Evolutionary conservation across 768 basidiomycete species (phyloP).

Genomic region (Coprinopsis marcescibilis): DNA sequence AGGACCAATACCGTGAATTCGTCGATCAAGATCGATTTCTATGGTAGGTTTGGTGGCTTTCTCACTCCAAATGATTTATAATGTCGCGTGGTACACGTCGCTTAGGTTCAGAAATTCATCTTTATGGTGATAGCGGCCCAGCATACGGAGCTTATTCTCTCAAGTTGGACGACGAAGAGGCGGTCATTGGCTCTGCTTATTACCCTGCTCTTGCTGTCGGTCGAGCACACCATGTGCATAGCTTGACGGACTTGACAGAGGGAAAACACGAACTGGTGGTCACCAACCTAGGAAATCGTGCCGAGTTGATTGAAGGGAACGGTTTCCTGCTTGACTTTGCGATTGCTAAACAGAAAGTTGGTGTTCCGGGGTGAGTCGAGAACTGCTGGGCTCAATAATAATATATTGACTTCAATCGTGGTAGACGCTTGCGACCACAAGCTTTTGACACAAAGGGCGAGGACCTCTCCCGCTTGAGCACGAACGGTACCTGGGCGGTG

Average conservation of each 20-base stretch:
- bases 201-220: conserved; percentile 1
- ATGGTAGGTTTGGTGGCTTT: conserved; percentile 1
- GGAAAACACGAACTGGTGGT: conserved; percentile 4
- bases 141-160: conserved; percentile 7
- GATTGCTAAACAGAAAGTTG: conserved; percentile 6
- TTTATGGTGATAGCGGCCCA: conserved; percentile 9
- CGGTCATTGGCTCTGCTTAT: neutral
- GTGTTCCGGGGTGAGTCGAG: conserved; percentile 2
- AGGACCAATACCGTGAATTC: conserved; percentile 4
- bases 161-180: conserved; percentile 1
- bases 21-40: conserved; percentile 4
- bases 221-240: neutral
- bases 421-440: neutral
- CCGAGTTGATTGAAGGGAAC: conserved; percentile 4
- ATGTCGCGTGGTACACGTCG: neutral
- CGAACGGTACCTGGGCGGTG: conserved; percentile 2
- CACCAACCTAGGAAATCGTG: conserved; percentile 6
- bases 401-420: neutral
- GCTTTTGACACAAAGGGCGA: conserved; percentile 1
- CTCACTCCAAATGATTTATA: neutral
- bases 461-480: neutral
- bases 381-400: neutral
- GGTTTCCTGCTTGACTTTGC: conserved; percentile 9
- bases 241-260: conserved; percentile 5
- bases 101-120: conserved; percentile 8